Evolutionary conservation across 331 rosid species (phyloP).

Genomic region (Prunus yedoensis): DNA sequence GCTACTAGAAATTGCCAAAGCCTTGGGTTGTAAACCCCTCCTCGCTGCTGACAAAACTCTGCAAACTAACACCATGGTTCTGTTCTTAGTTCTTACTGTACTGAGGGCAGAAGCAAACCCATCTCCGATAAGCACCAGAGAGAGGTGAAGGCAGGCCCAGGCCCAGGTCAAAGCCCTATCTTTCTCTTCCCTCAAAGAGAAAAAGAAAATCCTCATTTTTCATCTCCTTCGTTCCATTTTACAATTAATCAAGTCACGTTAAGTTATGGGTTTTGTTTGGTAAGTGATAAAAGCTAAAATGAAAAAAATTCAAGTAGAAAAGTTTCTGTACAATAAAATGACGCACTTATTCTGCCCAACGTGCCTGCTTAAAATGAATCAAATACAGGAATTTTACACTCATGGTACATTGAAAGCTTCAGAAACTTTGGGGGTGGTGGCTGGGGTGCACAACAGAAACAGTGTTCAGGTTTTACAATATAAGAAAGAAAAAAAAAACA

Average conservation of each 20-base stretch:
- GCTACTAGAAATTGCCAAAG: not conserved
- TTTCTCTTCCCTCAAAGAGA: no score
- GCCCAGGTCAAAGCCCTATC: not conserved
- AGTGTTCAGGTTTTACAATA: not conserved
- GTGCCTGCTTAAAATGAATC: not conserved
- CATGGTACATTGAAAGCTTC: slow-evolving; percentile 4
- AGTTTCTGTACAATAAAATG: not conserved
- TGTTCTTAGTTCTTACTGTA: not conserved
- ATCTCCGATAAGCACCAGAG: not conserved
- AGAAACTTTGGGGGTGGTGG: slow-evolving; percentile 6
- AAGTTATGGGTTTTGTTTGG: not conserved
- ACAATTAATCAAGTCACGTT: no score
- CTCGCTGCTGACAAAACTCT: slow-evolving; percentile 36
- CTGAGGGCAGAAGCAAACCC: not conserved
- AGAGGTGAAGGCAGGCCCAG: not conserved
- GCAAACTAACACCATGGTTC: slow-evolving; percentile 34
- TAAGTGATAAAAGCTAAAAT: not conserved
- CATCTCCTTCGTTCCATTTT: no score
- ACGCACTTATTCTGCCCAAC: not conserved
- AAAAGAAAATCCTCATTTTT: no score
- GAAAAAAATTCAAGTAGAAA: not conserved
- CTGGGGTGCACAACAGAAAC: slow-evolving; percentile 8
- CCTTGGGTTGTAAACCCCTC: slow-evolving; percentile 1
- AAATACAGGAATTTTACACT: not conserved
- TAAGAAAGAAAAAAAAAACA: not conserved